These are phyloP conservation scores for Groenewaldozyma auringiensis DNA, from an alignment of 1,139 yeast species.

Conservation along the genomic window DNA sequence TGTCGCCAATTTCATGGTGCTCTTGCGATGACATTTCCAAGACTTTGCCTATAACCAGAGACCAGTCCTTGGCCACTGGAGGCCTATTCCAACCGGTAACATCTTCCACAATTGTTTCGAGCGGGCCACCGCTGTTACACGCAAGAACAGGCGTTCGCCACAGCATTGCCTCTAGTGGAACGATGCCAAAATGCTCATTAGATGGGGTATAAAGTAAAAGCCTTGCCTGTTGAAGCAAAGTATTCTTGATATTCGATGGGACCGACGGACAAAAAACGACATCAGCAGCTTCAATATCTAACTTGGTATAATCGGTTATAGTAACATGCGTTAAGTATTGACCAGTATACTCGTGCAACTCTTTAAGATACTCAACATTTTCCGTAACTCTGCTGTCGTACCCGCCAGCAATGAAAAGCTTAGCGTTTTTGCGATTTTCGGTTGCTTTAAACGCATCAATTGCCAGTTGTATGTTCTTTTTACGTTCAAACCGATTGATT, in stretches of 20 bases:
- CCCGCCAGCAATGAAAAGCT: slow-evolving; percentile 83
- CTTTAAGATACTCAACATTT: slow-evolving; percentile 63
- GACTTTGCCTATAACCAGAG: slow-evolving; percentile 44
- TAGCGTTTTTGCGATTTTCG: slow-evolving; percentile 9
- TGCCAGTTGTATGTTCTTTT: slow-evolving; percentile 77
- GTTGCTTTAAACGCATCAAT: slow-evolving; percentile 47
- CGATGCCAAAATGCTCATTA: slow-evolving; percentile 94
- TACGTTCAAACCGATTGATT: slow-evolving; percentile 80
- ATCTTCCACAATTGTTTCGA: slow-evolving; percentile 59
- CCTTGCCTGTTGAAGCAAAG: slow-evolving; percentile 50
- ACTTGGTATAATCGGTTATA: background rate
- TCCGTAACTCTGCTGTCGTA: slow-evolving; percentile 71
- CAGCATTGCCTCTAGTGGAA: slow-evolving; percentile 92
- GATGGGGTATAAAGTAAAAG: slow-evolving; percentile 81
- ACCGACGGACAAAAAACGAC: slow-evolving; percentile 80
- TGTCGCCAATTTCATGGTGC: slow-evolving; percentile 34
- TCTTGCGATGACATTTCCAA: slow-evolving; percentile 31
- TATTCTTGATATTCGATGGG: slow-evolving; percentile 55
- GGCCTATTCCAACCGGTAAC: slow-evolving; percentile 76
- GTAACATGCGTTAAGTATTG: background rate
- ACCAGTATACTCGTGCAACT: slow-evolving; percentile 47
- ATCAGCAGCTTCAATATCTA: slow-evolving; percentile 23
- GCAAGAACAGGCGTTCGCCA: slow-evolving; percentile 79
- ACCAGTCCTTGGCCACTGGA: slow-evolving; percentile 55
- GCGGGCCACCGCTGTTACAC: slow-evolving; percentile 85